Percentiles rank a stretch among this genome's conserved stretches.
These are phyloP conservation scores for Podospora australis DNA, from an alignment of 495 filamentous ascomycete species.

Conservation along the genomic window DNA sequence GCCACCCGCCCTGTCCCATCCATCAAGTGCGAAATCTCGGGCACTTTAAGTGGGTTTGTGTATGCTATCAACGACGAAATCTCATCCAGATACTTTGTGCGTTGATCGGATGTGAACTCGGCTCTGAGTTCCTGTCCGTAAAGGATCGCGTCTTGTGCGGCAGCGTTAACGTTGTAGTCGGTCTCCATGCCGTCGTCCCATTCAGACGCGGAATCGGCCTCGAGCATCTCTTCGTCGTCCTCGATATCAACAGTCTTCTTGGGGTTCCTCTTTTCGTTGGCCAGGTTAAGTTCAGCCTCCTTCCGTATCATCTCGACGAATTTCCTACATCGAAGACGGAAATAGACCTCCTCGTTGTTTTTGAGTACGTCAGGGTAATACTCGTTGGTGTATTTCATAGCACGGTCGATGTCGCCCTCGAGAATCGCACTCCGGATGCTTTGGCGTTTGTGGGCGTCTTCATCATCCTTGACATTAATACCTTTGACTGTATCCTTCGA, in stretches of 20 bases:
- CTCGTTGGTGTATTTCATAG: constrained; percentile 68
- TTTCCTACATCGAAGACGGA: constrained; percentile 82
- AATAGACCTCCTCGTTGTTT: constrained; percentile 83
- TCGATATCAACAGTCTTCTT: constrained; percentile 51
- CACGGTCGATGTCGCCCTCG: constrained; percentile 88
- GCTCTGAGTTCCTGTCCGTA: constrained; percentile 75
- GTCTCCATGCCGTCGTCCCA: constrained; percentile 29
- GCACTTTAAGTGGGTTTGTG: constrained; percentile 65
- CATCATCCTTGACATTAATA: constrained; percentile 74
- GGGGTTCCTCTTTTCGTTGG: constrained; percentile 29
- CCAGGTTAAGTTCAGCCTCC: constrained; percentile 58
- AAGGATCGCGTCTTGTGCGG: constrained; percentile 59
- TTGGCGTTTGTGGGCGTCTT: constrained; percentile 71
- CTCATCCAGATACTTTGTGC: constrained; percentile 68
- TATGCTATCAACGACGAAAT: constrained; percentile 90
- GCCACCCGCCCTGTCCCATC: constrained; percentile 67
- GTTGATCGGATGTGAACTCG: constrained; percentile 67
- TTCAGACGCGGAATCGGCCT: constrained; percentile 33
- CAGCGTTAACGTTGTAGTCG: constrained; percentile 38
- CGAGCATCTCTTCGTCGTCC: constrained; percentile 69
- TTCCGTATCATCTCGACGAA: constrained; percentile 94
- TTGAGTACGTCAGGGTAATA: constrained; percentile 78
- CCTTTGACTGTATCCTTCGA: constrained; percentile 47
- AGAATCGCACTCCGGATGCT: constrained; percentile 85
- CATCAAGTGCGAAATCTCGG: constrained; percentile 71